Conservation (phyloP, 768 basidiomycete species). For the Podaxis sp. region DNA sequence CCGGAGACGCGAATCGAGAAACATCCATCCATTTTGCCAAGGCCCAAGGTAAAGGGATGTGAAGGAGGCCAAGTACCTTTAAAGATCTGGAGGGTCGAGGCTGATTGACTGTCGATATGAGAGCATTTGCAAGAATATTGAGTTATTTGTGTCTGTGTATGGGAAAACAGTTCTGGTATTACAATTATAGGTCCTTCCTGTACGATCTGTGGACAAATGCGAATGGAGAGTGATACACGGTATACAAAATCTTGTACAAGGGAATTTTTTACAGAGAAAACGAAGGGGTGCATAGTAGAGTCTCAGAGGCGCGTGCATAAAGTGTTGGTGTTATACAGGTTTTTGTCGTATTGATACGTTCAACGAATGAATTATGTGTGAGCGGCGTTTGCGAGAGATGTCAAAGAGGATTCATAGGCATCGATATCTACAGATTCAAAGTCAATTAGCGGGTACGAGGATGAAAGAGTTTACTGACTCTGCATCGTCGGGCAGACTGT, state of each 20-base stretch:
- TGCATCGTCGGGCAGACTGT: slow-evolving; percentile 3
- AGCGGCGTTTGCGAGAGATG: not conserved
- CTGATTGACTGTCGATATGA: not conserved
- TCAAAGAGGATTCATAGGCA: slow-evolving; percentile 3
- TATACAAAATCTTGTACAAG: slow-evolving; percentile 1
- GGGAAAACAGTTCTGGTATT: not conserved
- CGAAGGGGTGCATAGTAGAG: not conserved
- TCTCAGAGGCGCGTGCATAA: not conserved
- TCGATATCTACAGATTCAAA: not conserved
- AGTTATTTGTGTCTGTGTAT: not conserved
- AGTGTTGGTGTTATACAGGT: not conserved
- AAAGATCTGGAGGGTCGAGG: slow-evolving; percentile 26
- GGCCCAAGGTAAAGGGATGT: slow-evolving; percentile 35
- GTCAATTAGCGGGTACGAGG: not conserved
- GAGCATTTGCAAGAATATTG: not conserved
- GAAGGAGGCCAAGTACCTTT: slow-evolving; percentile 30
- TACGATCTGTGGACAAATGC: not conserved
- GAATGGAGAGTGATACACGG: not conserved
- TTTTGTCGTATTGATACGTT: not conserved
- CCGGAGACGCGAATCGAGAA: slow-evolving; percentile 31
- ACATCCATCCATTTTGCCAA: slow-evolving; percentile 30
- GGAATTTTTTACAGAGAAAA: not conserved
- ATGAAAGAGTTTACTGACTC: not conserved
- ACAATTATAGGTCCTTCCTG: not conserved
- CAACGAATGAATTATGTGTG: not conserved